phyloP scores from a whole-genome alignment of 2,329 filamentous ascomycete genomes.

The Mollisiaceae sp. region DNA sequence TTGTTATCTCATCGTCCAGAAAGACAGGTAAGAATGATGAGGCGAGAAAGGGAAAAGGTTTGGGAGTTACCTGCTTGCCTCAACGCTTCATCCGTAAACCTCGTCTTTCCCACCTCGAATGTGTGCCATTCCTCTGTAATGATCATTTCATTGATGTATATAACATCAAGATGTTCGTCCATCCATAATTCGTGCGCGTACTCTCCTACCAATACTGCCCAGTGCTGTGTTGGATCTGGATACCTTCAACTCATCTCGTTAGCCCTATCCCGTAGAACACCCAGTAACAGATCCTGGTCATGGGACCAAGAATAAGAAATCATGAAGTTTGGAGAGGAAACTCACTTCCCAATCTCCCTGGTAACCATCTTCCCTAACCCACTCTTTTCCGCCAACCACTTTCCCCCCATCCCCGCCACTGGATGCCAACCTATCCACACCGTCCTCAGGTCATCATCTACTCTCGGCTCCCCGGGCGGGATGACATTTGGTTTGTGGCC shows the following conservation, averaged over 20 bases:
- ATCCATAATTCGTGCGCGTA: conserved; percentile 65
- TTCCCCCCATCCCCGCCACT: conserved; percentile 59
- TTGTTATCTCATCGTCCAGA: neutral
- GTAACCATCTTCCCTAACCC: conserved; percentile 61
- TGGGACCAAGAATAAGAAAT: no score
- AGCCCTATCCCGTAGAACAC: no score
- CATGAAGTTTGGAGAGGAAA: no score
- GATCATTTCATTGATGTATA: conserved; percentile 59
- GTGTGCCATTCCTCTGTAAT: conserved; percentile 54
- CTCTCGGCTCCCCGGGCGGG: conserved; percentile 45
- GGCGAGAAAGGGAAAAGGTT: neutral
- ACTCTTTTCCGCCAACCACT: conserved; percentile 63
- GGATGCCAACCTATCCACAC: conserved; percentile 65
- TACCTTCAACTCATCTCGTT: conserved; percentile 40
- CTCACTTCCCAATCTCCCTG: conserved; percentile 52
- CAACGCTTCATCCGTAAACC: conserved; percentile 59
- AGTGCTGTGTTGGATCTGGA: conserved; percentile 65
- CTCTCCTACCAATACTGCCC: conserved; percentile 61
- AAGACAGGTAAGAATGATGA: neutral
- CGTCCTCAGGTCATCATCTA: conserved; percentile 44
- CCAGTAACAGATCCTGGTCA: no score
- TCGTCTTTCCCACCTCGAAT: conserved; percentile 57
- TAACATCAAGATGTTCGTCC: conserved; percentile 61
- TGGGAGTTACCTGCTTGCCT: conserved; percentile 50
- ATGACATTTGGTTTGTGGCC: conserved; percentile 52